These are phyloP conservation scores for Mycena indigotica DNA, from an alignment of 768 basidiomycete genomes.

Conservation along the genomic window DNA sequence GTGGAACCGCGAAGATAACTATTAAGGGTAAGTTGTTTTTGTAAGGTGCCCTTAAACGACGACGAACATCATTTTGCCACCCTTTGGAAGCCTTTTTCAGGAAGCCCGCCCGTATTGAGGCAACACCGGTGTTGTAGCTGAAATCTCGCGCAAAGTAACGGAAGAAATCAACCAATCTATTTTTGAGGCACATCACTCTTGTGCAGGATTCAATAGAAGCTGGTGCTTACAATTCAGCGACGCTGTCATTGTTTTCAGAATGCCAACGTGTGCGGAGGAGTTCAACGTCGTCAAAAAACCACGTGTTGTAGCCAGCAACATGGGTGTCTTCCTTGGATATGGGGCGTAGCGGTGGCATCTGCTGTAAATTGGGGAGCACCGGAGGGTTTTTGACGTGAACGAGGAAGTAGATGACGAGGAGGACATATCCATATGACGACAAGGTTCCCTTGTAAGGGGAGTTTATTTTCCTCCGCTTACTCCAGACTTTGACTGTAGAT, in stretches of 20 bases:
- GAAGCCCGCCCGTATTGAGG: constrained; percentile 86
- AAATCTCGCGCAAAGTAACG: constrained; percentile 95
- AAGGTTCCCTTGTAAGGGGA: constrained; percentile 97
- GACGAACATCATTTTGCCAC: constrained; percentile 87
- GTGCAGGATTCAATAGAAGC: no score
- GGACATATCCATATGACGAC: constrained; percentile 95
- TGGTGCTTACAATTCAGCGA: constrained; percentile 91
- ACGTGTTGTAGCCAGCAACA: constrained; percentile 79
- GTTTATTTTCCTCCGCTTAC: constrained; percentile 97
- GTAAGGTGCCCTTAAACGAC: neutral
- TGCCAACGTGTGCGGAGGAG: constrained; percentile 89
- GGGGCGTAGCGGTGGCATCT: constrained; percentile 88
- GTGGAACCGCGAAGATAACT: constrained; percentile 62
- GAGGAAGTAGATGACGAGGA: constrained; percentile 97
- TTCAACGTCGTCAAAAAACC: constrained; percentile 99
- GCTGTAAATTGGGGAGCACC: constrained; percentile 93
- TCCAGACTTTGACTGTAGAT: constrained; percentile 93
- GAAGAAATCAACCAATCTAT: constrained; percentile 97
- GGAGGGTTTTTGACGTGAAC: constrained; percentile 98
- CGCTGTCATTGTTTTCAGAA: constrained; percentile 88
- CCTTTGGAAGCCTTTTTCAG: constrained; percentile 91
- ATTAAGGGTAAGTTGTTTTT: neutral
- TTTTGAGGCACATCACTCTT: no score
- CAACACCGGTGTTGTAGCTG: constrained; percentile 85
- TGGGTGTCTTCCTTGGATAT: constrained; percentile 83